Base-by-base conservation (phyloP, 106 monocot genomes). In the Chionographis japonica region DNA sequence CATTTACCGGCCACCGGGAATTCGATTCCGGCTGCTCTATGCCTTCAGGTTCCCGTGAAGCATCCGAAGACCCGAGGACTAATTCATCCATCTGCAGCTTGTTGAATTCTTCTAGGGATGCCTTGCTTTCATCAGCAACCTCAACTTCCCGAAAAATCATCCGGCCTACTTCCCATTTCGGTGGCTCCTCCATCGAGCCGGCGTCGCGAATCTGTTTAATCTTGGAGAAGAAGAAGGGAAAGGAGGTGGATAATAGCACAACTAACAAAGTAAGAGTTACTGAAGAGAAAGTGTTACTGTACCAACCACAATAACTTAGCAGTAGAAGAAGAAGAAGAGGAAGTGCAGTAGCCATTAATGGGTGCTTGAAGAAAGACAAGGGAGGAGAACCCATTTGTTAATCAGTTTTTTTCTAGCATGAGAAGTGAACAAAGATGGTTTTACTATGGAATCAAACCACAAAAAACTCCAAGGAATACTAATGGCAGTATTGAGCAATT, bases 171-270 rank as follows among this genome's bases (percentile, higher is more conserved):
- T 52, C 55, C 17, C 6, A 8, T 72, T 18, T 49, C n/a, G 17
- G 66, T 12, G 46, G 42, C 8, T 69, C 18, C 27, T 53, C 58
- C 18, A 70, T 41, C 13, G 18, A 50, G 10, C 41, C 12, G 37
- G 65, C 18, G 15, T 40, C 39, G 63, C 15, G 9, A n/a, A 69
- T 54, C 8, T 63, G 35, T 61, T 73, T 72, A 15, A 66, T 68
- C 69, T 73, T 79, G 9, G 72, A 41, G 59, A 81, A 63, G 67
- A 81, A 41, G 63, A 81, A 60, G 60, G 67, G 37, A 37, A 80
- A 55, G 40, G 62, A 78, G 12, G 50, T 68, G 19, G 81, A 68
- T 18, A 84, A 56, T 16, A 70, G 49, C 37, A 81, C 54, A 19
- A 72, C 56, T 17, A 88, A 54, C 54, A 75, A 53, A 52, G 81